phyloP scores from a whole-genome alignment of 805 yeast genomes.

The Hanseniaspora jakobsenii region DNA sequence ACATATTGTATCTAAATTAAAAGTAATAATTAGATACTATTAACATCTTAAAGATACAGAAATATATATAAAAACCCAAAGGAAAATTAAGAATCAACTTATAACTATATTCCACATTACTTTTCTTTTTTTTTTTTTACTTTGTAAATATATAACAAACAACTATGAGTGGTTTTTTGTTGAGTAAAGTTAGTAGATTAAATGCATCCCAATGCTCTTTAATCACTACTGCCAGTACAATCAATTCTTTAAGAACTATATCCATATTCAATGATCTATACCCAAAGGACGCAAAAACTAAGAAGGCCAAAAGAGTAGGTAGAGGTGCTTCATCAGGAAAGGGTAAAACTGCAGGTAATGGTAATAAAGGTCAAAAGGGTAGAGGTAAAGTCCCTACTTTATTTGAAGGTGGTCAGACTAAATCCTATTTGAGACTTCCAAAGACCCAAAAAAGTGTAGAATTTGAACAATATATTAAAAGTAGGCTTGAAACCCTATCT shows the following conservation, averaged over 20 bases:
- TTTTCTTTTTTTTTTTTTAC: too few relatives aligned
- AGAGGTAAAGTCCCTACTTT: constrained; percentile 79
- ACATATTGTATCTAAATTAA: too few relatives aligned
- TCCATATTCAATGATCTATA: constrained; percentile 5
- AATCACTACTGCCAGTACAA: background rate
- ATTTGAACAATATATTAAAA: constrained; percentile 53
- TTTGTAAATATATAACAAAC: too few relatives aligned
- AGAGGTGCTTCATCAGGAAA: constrained; percentile 89
- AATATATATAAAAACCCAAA: too few relatives aligned
- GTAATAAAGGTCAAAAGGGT: constrained; percentile 98
- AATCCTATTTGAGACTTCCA: constrained; percentile 70
- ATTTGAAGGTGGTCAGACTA: constrained; percentile 99
- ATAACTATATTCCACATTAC: too few relatives aligned
- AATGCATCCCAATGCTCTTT: background rate
- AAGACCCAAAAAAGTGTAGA: constrained; percentile 46
- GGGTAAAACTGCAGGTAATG: constrained; percentile 94
- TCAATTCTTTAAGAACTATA: background rate
- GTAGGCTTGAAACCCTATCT: constrained; percentile 46
- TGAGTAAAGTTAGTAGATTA: too few relatives aligned
- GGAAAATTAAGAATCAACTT: too few relatives aligned
- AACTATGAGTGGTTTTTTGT: too few relatives aligned
- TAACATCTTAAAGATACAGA: too few relatives aligned
- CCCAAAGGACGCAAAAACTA: background rate
- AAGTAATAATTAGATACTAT: too few relatives aligned
- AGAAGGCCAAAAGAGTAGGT: constrained; percentile 55